Percentiles rank a stretch among this genome's conserved stretches.
Conservation (phyloP, 805 yeast species). For the Candida ovalis region DNA sequence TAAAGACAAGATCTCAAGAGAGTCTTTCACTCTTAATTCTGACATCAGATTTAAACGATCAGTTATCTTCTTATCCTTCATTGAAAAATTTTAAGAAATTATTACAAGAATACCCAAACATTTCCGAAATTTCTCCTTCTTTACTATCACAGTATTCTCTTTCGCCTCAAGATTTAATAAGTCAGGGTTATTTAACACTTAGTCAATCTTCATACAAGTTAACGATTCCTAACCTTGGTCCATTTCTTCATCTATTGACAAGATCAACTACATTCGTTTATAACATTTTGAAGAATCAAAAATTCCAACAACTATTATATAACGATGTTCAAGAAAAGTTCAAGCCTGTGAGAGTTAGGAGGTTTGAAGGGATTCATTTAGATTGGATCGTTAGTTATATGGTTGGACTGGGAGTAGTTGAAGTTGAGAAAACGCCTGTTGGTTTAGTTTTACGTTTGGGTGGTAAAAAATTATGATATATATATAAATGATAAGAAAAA, state of each 20-base stretch:
- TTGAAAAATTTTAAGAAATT: constrained; percentile 15
- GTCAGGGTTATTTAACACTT: background rate
- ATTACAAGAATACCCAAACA: constrained; percentile 18
- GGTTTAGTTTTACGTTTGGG: constrained; percentile 52
- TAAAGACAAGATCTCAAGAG: constrained; percentile 14
- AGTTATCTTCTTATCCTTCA: constrained; percentile 7
- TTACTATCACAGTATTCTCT: constrained; percentile 5
- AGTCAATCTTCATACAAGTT: background rate
- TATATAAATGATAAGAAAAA: no score
- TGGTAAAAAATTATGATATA: constrained; percentile 28
- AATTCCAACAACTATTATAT: constrained; percentile 42
- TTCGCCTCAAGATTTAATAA: background rate
- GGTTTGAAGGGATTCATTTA: constrained; percentile 48
- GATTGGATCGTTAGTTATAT: constrained; percentile 49
- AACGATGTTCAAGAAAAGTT: constrained; percentile 36
- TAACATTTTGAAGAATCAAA: constrained; percentile 33
- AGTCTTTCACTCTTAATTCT: constrained; percentile 23
- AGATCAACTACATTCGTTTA: constrained; percentile 43
- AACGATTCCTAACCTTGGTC: constrained; percentile 34
- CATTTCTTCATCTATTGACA: constrained; percentile 40
- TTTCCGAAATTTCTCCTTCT: constrained; percentile 25
- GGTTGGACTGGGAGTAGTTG: constrained; percentile 49
- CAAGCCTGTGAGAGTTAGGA: constrained; percentile 40
- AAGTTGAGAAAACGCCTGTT: constrained; percentile 49
- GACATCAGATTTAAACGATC: constrained; percentile 17